A percentile compares a stretch with the other conserved stretches of the same genome.
These are phyloP conservation scores for Rubia occidens DNA, from an alignment of 305 asterid genomes.

Conservation along the genomic window DNA sequence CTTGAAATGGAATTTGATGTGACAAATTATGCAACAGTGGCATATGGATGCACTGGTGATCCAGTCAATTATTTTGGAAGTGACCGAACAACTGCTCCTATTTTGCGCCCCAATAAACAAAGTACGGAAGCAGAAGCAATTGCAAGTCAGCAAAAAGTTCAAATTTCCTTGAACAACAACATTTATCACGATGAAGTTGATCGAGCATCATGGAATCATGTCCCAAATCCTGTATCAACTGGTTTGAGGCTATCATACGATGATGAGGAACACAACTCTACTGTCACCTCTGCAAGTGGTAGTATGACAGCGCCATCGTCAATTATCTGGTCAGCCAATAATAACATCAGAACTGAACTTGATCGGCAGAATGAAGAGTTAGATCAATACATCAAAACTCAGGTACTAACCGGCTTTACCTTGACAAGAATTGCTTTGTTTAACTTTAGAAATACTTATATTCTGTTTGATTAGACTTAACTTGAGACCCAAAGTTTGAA, in stretches of 20 bases:
- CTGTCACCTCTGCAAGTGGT: slow-evolving; percentile 63
- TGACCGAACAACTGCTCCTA: slow-evolving; percentile 29
- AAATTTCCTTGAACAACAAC: slow-evolving; percentile 40
- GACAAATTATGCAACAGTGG: slow-evolving; percentile 33
- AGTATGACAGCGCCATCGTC: slow-evolving; percentile 42
- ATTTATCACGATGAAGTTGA: slow-evolving; percentile 41
- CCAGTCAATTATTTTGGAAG: slow-evolving; percentile 54
- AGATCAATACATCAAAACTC: slow-evolving; percentile 49
- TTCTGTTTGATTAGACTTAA: not conserved
- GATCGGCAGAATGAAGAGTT: slow-evolving; percentile 58
- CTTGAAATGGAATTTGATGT: not conserved
- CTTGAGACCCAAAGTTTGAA: not conserved
- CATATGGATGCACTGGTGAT: slow-evolving; percentile 40
- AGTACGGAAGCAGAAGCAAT: slow-evolving; percentile 35
- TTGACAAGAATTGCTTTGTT: not conserved
- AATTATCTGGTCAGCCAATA: slow-evolving; percentile 34
- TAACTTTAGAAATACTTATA: not conserved
- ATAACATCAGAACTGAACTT: slow-evolving; percentile 49
- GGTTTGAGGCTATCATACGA: slow-evolving; percentile 79
- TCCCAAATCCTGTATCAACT: slow-evolving; percentile 66
- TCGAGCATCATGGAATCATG: slow-evolving; percentile 28
- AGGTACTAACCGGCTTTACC: slow-evolving; percentile 34
- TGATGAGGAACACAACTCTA: slow-evolving; percentile 66
- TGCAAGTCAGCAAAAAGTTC: slow-evolving; percentile 45
- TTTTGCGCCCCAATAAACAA: slow-evolving; percentile 35